Percentiles rank a stretch among this genome's conserved stretches.
These are phyloP conservation scores for Torulaspora microellipsoides DNA, from an alignment of 805 yeast genomes.

Conservation along the genomic window DNA sequence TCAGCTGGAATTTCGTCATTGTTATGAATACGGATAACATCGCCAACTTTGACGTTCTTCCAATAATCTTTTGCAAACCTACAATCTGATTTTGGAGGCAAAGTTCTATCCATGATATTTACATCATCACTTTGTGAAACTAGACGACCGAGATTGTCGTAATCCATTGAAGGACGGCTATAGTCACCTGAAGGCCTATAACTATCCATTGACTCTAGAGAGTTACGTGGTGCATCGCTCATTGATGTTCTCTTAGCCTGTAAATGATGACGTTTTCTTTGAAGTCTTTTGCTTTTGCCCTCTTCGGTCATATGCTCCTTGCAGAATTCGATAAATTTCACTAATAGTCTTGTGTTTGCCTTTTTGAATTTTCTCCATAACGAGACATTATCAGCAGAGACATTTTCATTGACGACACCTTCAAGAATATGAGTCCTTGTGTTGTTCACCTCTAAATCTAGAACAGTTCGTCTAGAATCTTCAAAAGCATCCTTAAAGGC, in stretches of 20 bases:
- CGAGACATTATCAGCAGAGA: constrained; percentile 58
- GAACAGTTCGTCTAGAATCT: constrained; percentile 67
- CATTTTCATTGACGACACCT: constrained; percentile 55
- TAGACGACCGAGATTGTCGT: constrained; percentile 52
- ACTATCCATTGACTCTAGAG: constrained; percentile 37
- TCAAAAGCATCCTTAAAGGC: constrained; percentile 78
- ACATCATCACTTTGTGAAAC: constrained; percentile 56
- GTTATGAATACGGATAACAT: constrained; percentile 60
- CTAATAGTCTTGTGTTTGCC: constrained; percentile 35
- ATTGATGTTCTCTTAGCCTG: constrained; percentile 23
- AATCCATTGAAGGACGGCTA: constrained; percentile 35
- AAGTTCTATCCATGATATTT: constrained; percentile 51
- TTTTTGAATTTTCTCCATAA: constrained; percentile 70
- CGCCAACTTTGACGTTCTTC: constrained; percentile 73
- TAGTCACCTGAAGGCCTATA: constrained; percentile 30
- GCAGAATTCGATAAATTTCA: constrained; percentile 26
- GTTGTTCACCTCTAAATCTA: constrained; percentile 73
- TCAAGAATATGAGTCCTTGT: constrained; percentile 61
- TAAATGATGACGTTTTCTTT: constrained; percentile 30
- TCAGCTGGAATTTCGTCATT: constrained; percentile 83
- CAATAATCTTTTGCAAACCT: constrained; percentile 42
- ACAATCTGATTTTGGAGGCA: constrained; percentile 38
- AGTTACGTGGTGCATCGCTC: constrained; percentile 34
- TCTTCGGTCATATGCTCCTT: constrained; percentile 32
- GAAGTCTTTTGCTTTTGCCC: constrained; percentile 36